Conservation (phyloP, 2,329 filamentous ascomycete species). For the Trichoderma endophyticum region DNA sequence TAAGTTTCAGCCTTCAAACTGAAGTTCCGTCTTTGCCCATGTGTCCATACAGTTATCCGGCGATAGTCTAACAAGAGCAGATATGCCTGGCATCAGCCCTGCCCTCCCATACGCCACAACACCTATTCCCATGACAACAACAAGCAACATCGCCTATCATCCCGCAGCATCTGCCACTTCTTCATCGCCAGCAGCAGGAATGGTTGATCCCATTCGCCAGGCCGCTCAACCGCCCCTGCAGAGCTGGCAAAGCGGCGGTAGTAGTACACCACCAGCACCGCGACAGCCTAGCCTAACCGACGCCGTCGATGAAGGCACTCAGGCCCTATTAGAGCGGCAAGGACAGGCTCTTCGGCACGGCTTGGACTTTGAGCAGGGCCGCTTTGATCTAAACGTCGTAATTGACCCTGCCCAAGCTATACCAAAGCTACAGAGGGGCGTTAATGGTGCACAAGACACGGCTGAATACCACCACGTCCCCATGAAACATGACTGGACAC, state of each 20-base stretch:
- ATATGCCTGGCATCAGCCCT: constrained; percentile 33
- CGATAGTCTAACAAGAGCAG: not conserved
- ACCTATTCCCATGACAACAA: constrained; percentile 22
- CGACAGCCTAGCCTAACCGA: not conserved
- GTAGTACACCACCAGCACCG: not conserved
- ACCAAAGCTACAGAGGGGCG: constrained; percentile 49
- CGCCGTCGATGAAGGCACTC: constrained; percentile 8
- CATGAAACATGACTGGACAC: constrained; percentile 51
- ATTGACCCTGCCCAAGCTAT: constrained; percentile 56
- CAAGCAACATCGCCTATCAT: constrained; percentile 22
- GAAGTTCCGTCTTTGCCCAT: not conserved
- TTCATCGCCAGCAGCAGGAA: not conserved
- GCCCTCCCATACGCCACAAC: constrained; percentile 28
- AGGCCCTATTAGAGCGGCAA: constrained; percentile 42
- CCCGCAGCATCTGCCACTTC: not conserved
- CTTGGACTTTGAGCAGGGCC: constrained; percentile 61
- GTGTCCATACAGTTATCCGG: not conserved
- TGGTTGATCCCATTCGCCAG: not conserved
- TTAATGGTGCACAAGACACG: constrained; percentile 47
- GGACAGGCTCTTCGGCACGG: constrained; percentile 51
- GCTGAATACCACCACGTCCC: constrained; percentile 44
- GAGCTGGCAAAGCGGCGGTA: constrained; percentile 8
- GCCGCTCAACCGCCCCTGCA: not conserved
- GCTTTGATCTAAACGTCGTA: constrained; percentile 70
- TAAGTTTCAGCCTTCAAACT: constrained; percentile 16